phyloP scores from a whole-genome alignment of 306 rosid species.

The Gastrolobium villosum region DNA sequence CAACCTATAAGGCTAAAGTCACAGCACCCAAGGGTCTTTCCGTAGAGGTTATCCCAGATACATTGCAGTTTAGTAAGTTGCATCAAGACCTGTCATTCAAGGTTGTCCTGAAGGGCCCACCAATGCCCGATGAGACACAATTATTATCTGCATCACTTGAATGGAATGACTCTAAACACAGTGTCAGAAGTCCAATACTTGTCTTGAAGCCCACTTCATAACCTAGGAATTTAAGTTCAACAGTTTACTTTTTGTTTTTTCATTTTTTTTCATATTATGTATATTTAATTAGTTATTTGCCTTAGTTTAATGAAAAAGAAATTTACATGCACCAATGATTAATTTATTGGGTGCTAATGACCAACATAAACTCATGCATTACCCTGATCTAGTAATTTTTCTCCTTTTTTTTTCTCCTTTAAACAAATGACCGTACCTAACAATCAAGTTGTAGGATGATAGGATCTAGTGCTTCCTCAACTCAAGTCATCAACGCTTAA shows the following conservation, averaged over 20 bases:
- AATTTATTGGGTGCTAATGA: not conserved
- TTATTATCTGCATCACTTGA: constrained; percentile 57
- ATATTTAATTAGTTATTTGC: constrained; percentile 30
- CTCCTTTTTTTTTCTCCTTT: not conserved
- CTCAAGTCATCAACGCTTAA: not conserved
- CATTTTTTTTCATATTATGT: not conserved
- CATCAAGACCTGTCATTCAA: constrained; percentile 61
- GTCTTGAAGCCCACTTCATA: constrained; percentile 49
- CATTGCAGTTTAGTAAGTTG: constrained; percentile 52
- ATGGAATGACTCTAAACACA: constrained; percentile 73
- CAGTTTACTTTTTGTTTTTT: not conserved
- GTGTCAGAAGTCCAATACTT: constrained; percentile 67
- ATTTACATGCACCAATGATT: not conserved
- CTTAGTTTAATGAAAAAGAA: constrained; percentile 36
- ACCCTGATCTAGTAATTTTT: not conserved
- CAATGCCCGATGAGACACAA: constrained; percentile 22
- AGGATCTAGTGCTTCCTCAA: not conserved
- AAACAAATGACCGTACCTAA: not conserved
- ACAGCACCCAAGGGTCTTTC: constrained; percentile 62
- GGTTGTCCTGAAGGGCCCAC: constrained; percentile 64
- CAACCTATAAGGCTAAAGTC: constrained; percentile 72
- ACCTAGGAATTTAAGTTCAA: constrained; percentile 28
- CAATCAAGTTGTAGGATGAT: not conserved
- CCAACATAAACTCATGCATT: not conserved
- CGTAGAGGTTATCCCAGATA: constrained; percentile 61